These are phyloP conservation scores for Herpetospermum pedunculosum DNA, from an alignment of 306 rosid genomes.

Conservation along the genomic window DNA sequence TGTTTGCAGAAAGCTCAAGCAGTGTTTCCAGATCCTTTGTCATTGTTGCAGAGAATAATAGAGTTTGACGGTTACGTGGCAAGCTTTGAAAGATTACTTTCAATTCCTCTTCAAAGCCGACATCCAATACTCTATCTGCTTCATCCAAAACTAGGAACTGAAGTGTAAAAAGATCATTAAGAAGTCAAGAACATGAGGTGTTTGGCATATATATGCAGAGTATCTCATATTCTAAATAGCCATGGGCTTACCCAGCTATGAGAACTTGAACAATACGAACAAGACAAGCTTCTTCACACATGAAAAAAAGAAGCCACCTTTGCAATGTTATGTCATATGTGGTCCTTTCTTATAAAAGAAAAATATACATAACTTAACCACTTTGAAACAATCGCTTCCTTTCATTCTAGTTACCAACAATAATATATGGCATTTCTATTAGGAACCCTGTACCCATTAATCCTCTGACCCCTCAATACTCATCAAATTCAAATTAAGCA, in stretches of 20 bases:
- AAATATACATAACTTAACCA: background rate
- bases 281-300: background rate
- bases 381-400: background rate
- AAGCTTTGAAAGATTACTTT: constrained; percentile 59
- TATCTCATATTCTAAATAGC: background rate
- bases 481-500: background rate
- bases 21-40: constrained; percentile 54
- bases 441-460: background rate
- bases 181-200: background rate
- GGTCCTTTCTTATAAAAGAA: background rate
- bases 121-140: constrained; percentile 84
- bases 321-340: background rate
- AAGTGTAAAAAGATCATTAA: background rate
- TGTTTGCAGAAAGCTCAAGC: constrained; percentile 53
- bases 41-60: constrained; percentile 77
- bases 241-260: background rate
- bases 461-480: background rate
- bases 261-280: background rate
- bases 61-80: constrained; percentile 70
- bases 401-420: background rate
- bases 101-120: constrained; percentile 74
- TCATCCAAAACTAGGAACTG: constrained; percentile 90
- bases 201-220: background rate
- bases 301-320: background rate
- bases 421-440: background rate